Evolutionary conservation across 306 rosid species (phyloP), one percentile per base, ranked within the genome.

Genomic region (Senna siamea): DNA sequence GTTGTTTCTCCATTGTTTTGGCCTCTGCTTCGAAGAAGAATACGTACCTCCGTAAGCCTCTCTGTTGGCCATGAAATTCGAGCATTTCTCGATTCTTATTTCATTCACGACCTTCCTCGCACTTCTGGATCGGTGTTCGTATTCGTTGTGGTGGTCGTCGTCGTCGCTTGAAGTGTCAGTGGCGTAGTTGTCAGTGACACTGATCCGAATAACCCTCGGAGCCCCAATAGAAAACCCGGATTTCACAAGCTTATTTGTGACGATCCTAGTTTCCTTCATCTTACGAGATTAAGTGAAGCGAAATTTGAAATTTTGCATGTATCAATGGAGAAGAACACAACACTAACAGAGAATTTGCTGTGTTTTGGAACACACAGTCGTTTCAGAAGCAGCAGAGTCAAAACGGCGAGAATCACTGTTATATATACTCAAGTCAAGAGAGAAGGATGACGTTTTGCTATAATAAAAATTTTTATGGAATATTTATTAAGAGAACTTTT

Each of bases 121-220:
- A 28, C 66, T 60, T 9, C 28, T 4, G 47, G 8, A 7, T 0
- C 7, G 23, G 46, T 7, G 9, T 14, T 9, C 8, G 2, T 37
- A 5, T 2, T 37, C 40, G 6, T 5, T 41, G 50, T 2, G 50
- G 2, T 12, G 50, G 50, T 82, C 85, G 1, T 71, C 84, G n/a
- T 82, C 89, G 1, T 54, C 89, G 50, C 94, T 75, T 0, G 94
- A 89, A 0, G 89, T 76, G 75, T 89, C 94, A 0, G 94, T 89
- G 0, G 94, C 94, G 26, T 86, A 72, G n/a, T 20, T 53, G 63
- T 89, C 94, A 0, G 82, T 76, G 32, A 74, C 78, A 0, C 60
- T 65, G 64, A 89, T 76, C 55, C 94, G 80, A 23, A 89, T 54
- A 11, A 89, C 44, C 18, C 63, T 80, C 0, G 85, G 77, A 4